Evolutionary conservation across 768 basidiomycete genomes (phyloP), one percentile per base, ranked within the genome.

Genomic region (Suillus discolor): DNA sequence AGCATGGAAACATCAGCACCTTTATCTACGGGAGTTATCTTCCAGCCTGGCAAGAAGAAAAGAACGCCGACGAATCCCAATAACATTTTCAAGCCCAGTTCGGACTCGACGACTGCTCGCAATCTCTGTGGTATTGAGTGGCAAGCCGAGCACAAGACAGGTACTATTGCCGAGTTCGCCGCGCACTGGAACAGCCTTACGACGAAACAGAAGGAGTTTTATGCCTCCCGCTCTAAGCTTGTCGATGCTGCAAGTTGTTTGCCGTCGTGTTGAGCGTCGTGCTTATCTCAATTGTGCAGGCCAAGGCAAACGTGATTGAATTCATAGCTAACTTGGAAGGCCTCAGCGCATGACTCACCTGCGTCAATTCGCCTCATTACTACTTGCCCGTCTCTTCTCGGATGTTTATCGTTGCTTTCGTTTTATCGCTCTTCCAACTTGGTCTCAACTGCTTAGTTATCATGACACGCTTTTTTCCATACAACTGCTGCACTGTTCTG

Each of bases 51-150:
- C 12, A 55, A 55, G 31, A 36, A 55, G 31, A 55, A 55, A 34
- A 55, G 54, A 55, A 34, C 54, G 2, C 31, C 54, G 4, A 55
- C 54, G 20, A 55, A 55, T 34, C 31, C 31, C 12, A 55, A 55
- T 20, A 34, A 36, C 6, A 20, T 55, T n/a, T 55, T 55, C 54
- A 55, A 55, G 54, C 54, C 54, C 34, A 55, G 34, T 13, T 55
- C 31, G 20, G 54, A 55, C 54, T 55, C 54, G 20, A 55, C 54
- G 20, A 34, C 54, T 6, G 31, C 54, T 3, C 54, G 54, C 13
- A 55, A 55, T 31, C 54, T 55, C 6, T 55, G 54, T n/a, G 54
- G 54, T n/a, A 55, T 55, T 7, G 54, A 55, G 36, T 55, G 54
- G 31, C 31, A 55, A 20, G 54, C 54, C 20, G 54, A n/a, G 20